A percentile compares a stretch with the other conserved stretches of the same genome.
Evolutionary conservation across 306 rosid genomes (phyloP).

Genomic region (Lagenaria siceraria): DNA sequence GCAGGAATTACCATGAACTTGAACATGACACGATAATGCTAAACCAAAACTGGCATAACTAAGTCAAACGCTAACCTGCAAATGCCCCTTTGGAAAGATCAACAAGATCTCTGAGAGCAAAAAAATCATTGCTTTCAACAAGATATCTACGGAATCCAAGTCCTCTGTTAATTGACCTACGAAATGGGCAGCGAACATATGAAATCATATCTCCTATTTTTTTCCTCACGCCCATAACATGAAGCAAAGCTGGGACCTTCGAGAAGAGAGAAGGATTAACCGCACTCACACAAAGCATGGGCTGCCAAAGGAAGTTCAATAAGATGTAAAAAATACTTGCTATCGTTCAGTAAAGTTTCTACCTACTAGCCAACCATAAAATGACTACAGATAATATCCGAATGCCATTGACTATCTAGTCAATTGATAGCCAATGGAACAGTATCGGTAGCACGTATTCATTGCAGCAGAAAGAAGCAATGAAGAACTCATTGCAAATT

Average conservation of each 20-base stretch:
- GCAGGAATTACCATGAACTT: not conserved
- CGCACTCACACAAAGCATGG: slow-evolving; percentile 98
- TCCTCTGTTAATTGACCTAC: slow-evolving; percentile 62
- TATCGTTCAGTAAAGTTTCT: not conserved
- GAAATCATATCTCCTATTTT: slow-evolving; percentile 73
- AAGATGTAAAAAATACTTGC: not conserved
- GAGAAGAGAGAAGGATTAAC: slow-evolving; percentile 95
- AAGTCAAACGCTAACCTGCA: slow-evolving; percentile 55
- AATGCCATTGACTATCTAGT: not conserved
- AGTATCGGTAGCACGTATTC: not conserved
- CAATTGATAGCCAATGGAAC: no score
- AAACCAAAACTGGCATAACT: not conserved
- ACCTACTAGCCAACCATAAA: not conserved
- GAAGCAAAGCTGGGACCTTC: slow-evolving; percentile 84
- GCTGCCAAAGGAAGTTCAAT: slow-evolving; percentile 41
- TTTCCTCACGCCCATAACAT: slow-evolving; percentile 69
- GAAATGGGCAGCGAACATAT: slow-evolving; percentile 80
- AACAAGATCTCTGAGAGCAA: slow-evolving; percentile 88
- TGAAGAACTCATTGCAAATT: not conserved
- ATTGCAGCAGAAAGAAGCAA: not conserved
- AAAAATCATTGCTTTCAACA: slow-evolving; percentile 89
- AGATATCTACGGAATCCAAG: slow-evolving; percentile 85
- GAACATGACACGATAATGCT: not conserved
- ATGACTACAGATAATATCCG: not conserved
- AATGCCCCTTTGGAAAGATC: slow-evolving; percentile 97